Base-by-base conservation (phyloP, 1,284 basidiomycete species). In the Pholiota adiposa region DNA sequence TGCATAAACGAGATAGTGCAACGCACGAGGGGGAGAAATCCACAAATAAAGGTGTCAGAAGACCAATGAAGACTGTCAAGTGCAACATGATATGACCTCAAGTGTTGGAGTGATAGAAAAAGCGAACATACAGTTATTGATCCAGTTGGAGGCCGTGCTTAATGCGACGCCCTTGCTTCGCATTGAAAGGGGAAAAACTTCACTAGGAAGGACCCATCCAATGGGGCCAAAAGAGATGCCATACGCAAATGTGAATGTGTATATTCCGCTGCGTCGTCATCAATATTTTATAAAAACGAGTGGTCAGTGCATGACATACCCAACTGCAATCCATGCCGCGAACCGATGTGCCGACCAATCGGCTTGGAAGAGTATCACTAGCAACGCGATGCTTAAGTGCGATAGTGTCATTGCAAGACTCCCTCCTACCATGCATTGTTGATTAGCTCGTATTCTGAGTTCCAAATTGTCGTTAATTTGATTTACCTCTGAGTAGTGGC, bases 161-260 rank as follows among this genome's bases (percentile, higher is more conserved):
- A 96, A 70, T 21, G 91, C 85, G 4, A 94, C 92, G 62, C 94
- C 94, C 71, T 89, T 88, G 63, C 92, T 88, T 69, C 94, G 82
- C 73, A 95, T 86, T 7, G 92, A 90, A n/a, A 94, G 78, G 4
- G 94, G 90, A 74, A 96, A 95, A 21, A 96, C 88, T 74, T 94
- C 92, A 64, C 84, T 87, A 0, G 90, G 88, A 1, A 93, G 79
- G 1, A 93, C 85, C 92, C 94, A 96, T 11, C 88, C 91, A 64
- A 93, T 85, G 1, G 94, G 94, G 0, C 94, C 94, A 70, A 92
- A 89, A 38, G 90, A 93, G 44, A 88, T 76, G 2, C 93, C 93
- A 71, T 94, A 96, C 25, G 89, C 88, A 58, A 85, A 86, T 27
- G 93, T 94, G 77, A 94, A 96, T 9, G 82, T 69, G 71, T 93